Evolutionary conservation across 2,329 filamentous ascomycete genomes (phyloP).

Genomic region (Cladophialophora bantiana): DNA sequence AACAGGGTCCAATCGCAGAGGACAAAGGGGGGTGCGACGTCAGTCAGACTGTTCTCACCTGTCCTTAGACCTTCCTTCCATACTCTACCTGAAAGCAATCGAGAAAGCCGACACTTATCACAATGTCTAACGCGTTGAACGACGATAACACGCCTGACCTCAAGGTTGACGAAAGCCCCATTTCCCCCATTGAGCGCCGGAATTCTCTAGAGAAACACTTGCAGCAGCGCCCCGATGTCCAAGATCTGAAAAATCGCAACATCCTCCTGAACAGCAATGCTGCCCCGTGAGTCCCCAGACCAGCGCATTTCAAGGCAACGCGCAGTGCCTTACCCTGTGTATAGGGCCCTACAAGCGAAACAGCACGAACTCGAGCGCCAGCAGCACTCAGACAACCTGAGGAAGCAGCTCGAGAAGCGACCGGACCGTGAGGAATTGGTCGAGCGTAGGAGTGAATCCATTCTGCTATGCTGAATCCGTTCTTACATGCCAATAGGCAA

Average conservation of each 20-base stretch:
- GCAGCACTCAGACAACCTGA: conserved; percentile 67
- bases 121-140: conserved; percentile 35
- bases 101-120: conserved; percentile 11
- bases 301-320: background rate
- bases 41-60: conserved; percentile 19
- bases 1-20: conserved; percentile 10
- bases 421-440: conserved; percentile 77
- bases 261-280: conserved; percentile 72
- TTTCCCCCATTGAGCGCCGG: conserved; percentile 63
- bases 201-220: conserved; percentile 78
- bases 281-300: conserved; percentile 63
- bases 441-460: conserved; percentile 66
- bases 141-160: conserved; percentile 38
- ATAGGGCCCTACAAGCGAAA: conserved; percentile 67
- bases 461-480: conserved; percentile 13
- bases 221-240: conserved; percentile 69
- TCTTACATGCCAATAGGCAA: conserved; percentile 65
- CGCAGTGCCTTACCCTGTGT: background rate
- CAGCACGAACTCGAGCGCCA: conserved; percentile 71
- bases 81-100: background rate
- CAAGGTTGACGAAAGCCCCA: conserved; percentile 63
- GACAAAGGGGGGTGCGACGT: conserved; percentile 26
- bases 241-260: conserved; percentile 72
- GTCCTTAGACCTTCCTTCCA: background rate
- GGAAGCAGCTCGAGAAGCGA: conserved; percentile 68